These are phyloP conservation scores for Metschnikowia noctiluminum DNA, from an alignment of 805 yeast genomes.

Conservation along the genomic window DNA sequence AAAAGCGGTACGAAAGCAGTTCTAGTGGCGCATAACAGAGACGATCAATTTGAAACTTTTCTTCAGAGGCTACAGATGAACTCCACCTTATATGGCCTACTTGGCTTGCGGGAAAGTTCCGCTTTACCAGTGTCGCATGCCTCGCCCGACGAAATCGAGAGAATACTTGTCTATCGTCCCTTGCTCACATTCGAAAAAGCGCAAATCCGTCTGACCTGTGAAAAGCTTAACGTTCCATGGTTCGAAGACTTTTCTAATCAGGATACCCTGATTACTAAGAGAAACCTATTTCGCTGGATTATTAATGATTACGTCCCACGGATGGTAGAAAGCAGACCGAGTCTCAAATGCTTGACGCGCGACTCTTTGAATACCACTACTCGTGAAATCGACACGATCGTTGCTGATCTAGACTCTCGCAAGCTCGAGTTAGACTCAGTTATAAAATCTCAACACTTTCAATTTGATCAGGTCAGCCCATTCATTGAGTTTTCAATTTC, in stretches of 20 bases:
- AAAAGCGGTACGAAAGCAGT: slow-evolving; percentile 32
- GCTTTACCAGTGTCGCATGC: slow-evolving; percentile 25
- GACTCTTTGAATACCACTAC: slow-evolving; percentile 13
- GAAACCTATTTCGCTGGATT: slow-evolving; percentile 52
- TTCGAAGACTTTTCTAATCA: slow-evolving; percentile 67
- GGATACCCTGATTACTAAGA: slow-evolving; percentile 48
- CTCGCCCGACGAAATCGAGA: slow-evolving; percentile 19
- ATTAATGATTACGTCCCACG: slow-evolving; percentile 26
- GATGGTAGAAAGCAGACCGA: slow-evolving; percentile 8
- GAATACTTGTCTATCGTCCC: slow-evolving; percentile 45
- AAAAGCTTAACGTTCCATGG: slow-evolving; percentile 45
- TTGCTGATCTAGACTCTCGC: slow-evolving; percentile 4
- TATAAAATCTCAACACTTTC: neutral
- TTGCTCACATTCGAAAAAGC: slow-evolving; percentile 45
- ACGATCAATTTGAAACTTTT: slow-evolving; percentile 74
- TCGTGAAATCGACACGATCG: slow-evolving; percentile 4
- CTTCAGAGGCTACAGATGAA: slow-evolving; percentile 47
- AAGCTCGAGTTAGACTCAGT: neutral
- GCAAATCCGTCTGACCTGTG: slow-evolving; percentile 47
- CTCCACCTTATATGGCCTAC: slow-evolving; percentile 50
- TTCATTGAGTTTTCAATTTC: slow-evolving; percentile 1
- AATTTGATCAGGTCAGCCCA: neutral
- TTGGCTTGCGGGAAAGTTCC: slow-evolving; percentile 44
- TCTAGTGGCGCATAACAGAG: slow-evolving; percentile 62
- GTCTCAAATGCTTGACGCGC: slow-evolving; percentile 5